Evolutionary conservation across 2,329 filamentous ascomycete genomes (phyloP).

Genomic region (Trichoderma semiorbis): DNA sequence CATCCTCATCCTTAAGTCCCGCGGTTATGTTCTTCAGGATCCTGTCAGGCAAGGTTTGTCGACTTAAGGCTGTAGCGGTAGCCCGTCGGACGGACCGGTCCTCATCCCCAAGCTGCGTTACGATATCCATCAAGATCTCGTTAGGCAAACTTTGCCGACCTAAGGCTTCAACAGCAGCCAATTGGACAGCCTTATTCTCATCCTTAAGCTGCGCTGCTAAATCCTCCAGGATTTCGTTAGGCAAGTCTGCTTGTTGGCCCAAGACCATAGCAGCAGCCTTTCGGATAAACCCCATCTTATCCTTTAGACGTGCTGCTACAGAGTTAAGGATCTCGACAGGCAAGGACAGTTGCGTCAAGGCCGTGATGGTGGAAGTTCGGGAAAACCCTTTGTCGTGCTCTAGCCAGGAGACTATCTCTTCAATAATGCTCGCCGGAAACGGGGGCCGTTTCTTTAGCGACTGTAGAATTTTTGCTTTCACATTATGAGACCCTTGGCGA

Average conservation of each 20-base stretch:
- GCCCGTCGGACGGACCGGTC: neutral
- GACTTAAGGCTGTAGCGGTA: neutral
- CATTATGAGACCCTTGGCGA: neutral
- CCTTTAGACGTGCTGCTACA: neutral
- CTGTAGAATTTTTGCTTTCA: neutral
- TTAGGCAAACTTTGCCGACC: neutral
- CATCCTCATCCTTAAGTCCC: neutral
- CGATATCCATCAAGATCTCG: neutral
- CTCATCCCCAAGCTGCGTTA: neutral
- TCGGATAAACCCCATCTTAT: neutral
- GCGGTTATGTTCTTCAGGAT: neutral
- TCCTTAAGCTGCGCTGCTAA: neutral
- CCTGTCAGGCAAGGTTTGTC: neutral
- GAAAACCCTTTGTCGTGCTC: rapidly evolving
- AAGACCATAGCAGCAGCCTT: neutral
- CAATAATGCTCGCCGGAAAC: neutral
- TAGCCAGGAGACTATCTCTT: neutral
- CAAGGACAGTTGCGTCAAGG: neutral
- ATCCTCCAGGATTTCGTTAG: neutral
- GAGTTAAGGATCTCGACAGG: neutral
- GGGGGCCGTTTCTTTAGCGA: neutral
- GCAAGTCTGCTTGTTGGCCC: neutral
- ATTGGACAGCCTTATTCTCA: neutral
- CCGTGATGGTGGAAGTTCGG: neutral
- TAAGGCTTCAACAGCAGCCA: neutral